Conservation (phyloP, 116 monocot genomes). For the Cymodocea nodosa region DNA sequence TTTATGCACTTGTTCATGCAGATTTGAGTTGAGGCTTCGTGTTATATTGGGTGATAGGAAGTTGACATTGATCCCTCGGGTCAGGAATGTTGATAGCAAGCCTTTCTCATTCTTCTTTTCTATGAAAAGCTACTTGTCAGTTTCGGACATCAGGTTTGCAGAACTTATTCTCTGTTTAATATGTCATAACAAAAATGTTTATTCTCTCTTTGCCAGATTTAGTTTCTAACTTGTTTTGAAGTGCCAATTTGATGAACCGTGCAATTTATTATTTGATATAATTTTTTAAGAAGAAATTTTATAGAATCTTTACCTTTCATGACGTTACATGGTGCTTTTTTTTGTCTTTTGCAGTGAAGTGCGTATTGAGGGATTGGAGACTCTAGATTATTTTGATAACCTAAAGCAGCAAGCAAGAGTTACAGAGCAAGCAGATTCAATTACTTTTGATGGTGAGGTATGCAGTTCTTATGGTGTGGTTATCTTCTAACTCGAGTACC, state of each 20-base stretch:
- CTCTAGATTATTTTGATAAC: slow-evolving; percentile 82
- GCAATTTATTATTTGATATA: background rate
- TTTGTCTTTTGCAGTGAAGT: slow-evolving; percentile 57
- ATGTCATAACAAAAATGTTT: background rate
- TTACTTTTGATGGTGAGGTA: slow-evolving; percentile 79
- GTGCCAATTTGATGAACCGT: too few species aligned
- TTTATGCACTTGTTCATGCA: slow-evolving; percentile 17
- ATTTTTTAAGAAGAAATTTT: background rate
- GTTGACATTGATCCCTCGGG: slow-evolving; percentile 49
- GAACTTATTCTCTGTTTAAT: background rate
- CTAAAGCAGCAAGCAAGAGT: slow-evolving; percentile 35
- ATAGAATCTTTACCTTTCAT: too few species aligned
- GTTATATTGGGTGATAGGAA: slow-evolving; percentile 34
- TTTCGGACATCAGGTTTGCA: slow-evolving; percentile 68
- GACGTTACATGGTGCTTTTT: background rate
- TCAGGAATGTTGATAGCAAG: slow-evolving; percentile 52
- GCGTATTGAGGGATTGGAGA: slow-evolving; percentile 77
- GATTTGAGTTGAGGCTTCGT: slow-evolving; percentile 59
- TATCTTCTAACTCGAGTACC: background rate
- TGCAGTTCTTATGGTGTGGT: slow-evolving; percentile 3
- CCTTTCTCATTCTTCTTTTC: slow-evolving; percentile 47
- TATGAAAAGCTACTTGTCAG: slow-evolving; percentile 36
- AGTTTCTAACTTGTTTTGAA: background rate
- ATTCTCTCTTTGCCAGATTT: background rate
- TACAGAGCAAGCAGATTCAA: slow-evolving; percentile 84